Evolutionary conservation across 139 green algal species (phyloP).

Genomic region (Chlamydomonas sphaeroides): DNA sequence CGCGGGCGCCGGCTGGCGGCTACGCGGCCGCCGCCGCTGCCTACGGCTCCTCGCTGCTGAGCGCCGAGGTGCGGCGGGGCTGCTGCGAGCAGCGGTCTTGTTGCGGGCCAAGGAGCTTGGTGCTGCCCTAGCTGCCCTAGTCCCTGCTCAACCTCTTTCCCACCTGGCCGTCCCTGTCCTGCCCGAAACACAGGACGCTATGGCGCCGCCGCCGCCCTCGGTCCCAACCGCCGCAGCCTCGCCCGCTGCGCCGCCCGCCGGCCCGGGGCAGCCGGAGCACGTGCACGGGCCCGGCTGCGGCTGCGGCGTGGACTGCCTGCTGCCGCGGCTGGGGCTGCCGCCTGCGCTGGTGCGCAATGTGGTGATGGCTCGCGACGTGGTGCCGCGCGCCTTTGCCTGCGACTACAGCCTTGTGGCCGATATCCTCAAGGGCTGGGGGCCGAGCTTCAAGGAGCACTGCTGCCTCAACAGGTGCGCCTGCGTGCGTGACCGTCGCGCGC

Average conservation of each 20-base stretch:
- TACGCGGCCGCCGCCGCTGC: too few relatives aligned
- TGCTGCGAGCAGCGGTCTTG: too few relatives aligned
- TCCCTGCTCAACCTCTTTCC: too few relatives aligned
- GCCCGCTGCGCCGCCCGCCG: not conserved
- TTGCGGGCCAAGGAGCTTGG: too few relatives aligned
- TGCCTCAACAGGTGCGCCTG: constrained; percentile 37
- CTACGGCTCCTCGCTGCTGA: too few relatives aligned
- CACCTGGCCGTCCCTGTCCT: not conserved
- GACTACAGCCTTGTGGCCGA: constrained; percentile 91
- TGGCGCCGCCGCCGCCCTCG: too few relatives aligned
- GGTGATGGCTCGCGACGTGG: constrained; percentile 92
- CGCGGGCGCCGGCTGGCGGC: too few relatives aligned
- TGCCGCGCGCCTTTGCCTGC: constrained; percentile 96
- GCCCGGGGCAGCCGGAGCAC: not conserved
- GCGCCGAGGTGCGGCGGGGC: too few relatives aligned
- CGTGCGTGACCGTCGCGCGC: too few relatives aligned
- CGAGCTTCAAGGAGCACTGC: constrained; percentile 80
- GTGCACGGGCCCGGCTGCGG: constrained; percentile 19
- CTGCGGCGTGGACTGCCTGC: constrained; percentile 42
- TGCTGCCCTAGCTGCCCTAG: too few relatives aligned
- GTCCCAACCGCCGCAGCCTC: not conserved
- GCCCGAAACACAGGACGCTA: too few relatives aligned
- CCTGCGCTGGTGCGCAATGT: constrained; percentile 79
- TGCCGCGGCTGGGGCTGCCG: constrained; percentile 47
- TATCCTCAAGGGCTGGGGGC: constrained; percentile 69